Conservation (phyloP, 305 asterid genomes). For the Fraxinus dipetala region DNA sequence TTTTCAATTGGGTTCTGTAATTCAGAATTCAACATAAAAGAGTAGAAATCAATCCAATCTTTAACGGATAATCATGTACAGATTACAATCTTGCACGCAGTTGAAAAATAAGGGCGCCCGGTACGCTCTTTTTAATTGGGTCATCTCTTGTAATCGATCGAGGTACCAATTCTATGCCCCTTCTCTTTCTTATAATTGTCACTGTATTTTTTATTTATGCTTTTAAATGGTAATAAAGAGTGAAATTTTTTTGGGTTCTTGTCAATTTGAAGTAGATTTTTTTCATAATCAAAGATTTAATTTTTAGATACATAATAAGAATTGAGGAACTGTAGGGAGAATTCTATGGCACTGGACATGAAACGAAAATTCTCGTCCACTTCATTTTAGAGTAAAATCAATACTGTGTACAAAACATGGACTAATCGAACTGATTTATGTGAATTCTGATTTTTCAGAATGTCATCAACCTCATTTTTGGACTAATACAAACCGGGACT, state of each 20-base stretch:
- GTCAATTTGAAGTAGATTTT: neutral
- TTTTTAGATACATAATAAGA: neutral
- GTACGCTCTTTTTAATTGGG: constrained; percentile 23
- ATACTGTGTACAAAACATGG: neutral
- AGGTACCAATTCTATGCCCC: constrained; percentile 32
- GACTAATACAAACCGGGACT: neutral
- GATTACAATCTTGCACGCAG: constrained; percentile 36
- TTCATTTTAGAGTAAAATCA: neutral
- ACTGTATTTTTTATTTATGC: neutral
- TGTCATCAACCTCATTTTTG: neutral
- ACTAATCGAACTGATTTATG: neutral
- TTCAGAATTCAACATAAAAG: neutral
- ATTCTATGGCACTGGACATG: neutral
- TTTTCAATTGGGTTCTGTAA: neutral
- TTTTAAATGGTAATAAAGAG: neutral
- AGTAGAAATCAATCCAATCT: neutral
- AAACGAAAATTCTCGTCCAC: neutral
- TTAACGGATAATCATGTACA: constrained; percentile 34
- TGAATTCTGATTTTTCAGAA: neutral
- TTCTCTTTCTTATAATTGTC: neutral
- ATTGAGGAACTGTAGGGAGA: neutral
- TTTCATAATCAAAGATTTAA: neutral
- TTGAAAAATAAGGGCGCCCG: constrained; percentile 35
- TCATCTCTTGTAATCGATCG: constrained; percentile 24
- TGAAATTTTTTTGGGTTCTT: neutral